Base-by-base conservation (phyloP, 768 basidiomycete genomes). In the Lanmaoa rubissima region DNA sequence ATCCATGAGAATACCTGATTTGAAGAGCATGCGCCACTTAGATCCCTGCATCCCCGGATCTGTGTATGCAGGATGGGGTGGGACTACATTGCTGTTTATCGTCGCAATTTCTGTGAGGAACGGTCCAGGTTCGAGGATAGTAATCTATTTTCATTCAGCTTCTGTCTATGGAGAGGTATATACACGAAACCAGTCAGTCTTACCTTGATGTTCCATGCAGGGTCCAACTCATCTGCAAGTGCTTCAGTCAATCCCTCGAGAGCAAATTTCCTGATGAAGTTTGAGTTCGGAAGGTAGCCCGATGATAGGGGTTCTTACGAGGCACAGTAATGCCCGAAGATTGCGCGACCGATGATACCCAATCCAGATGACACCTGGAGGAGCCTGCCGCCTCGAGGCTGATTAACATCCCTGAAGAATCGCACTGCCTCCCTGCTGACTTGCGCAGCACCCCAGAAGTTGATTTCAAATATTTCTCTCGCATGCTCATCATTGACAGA, bases 321-420 rank as follows among this genome's bases (percentile, higher is more conserved):
- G 19, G 71, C 73, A 32, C 62, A 42, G 50, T 73, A 74, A 34
- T 66, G 53, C 13, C 62, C 62, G 3, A 48, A 51, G 4, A 47
- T 59, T 3, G 66, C 46, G 0, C 0, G 0, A 9, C 61, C 61
- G 4, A 2, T 2, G 19, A 74, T 17, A 0, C 67, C 75, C 17
- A 58, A 3, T 16, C 57, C 53, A 10, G 74, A 75, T 4, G 70
- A 72, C 46, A 67, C 49, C 43, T 78, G 75, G n/a, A 77, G 58
- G 1, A 77, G 61, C 16, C 66, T 68, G 3, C 76, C 76, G 0
- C 74, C 74, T 7, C 19, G 55, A 12, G 75, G 70, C 10, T 68
- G 59, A 52, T 77, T 77, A 2, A 68, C 63, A 17, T 77, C 76
- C 19, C 76, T 67, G 59, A 77, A 74, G 52, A 69, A 65, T 36